Evolutionary conservation across 2,329 filamentous ascomycete species (phyloP).

Genomic region (Stachybotrys chartarum): DNA sequence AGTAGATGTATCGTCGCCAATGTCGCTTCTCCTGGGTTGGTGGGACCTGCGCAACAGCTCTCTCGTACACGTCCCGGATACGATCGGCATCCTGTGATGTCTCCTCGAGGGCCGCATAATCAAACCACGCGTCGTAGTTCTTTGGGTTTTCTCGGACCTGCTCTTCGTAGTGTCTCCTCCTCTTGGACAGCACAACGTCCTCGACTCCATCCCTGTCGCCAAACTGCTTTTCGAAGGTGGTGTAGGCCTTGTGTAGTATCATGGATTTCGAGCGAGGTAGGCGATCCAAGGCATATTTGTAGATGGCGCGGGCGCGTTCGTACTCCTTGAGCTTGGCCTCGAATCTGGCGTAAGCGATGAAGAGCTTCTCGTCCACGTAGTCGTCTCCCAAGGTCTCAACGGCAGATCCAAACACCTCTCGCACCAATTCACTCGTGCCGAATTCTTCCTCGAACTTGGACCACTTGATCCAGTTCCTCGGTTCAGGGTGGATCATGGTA

Average conservation of each 20-base stretch:
- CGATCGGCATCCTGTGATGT: slow-evolving; percentile 73
- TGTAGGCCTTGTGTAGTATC: slow-evolving; percentile 85
- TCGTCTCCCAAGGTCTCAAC: slow-evolving; percentile 89
- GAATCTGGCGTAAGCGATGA: slow-evolving; percentile 91
- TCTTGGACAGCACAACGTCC: slow-evolving; percentile 90
- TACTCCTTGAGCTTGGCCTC: slow-evolving; percentile 94
- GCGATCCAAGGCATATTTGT: slow-evolving; percentile 91
- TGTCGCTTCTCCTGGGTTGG: slow-evolving; percentile 95
- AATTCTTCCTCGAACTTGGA: slow-evolving; percentile 94
- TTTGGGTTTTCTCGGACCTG: slow-evolving; percentile 89
- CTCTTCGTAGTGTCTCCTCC: slow-evolving; percentile 88
- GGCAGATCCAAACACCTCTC: slow-evolving; percentile 83
- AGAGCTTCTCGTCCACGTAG: slow-evolving; percentile 92
- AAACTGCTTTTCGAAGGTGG: slow-evolving; percentile 96
- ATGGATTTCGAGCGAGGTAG: slow-evolving; percentile 82
- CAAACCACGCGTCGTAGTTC: slow-evolving; percentile 97
- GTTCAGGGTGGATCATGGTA: slow-evolving; percentile 87
- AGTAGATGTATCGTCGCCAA: slow-evolving; percentile 94
- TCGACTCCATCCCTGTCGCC: slow-evolving; percentile 90
- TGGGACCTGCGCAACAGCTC: slow-evolving; percentile 90
- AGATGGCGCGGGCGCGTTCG: slow-evolving; percentile 87
- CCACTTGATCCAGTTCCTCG: slow-evolving; percentile 98
- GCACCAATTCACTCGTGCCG: slow-evolving; percentile 83
- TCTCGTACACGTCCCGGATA: slow-evolving; percentile 88
- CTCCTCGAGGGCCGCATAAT: slow-evolving; percentile 88